Evolutionary conservation across 441 rosid genomes (phyloP).

Genomic region (Mallotus japonicus): DNA sequence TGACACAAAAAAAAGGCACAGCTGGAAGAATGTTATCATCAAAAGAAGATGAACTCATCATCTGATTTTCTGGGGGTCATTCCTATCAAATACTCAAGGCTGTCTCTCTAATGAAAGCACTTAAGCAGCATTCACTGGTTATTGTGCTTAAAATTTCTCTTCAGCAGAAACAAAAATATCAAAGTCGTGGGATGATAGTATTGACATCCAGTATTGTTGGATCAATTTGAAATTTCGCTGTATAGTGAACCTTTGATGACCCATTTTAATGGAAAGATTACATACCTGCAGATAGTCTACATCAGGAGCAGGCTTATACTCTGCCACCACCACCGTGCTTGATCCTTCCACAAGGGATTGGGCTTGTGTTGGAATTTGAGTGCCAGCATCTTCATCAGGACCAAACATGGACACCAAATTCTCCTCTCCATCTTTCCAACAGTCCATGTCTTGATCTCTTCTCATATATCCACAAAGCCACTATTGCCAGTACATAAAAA

Average conservation of each 20-base stretch:
- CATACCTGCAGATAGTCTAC: conserved; percentile 88
- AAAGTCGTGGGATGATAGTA: neutral
- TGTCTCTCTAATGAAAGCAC: neutral
- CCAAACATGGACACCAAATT: conserved; percentile 40
- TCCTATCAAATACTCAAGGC: neutral
- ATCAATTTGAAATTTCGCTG: neutral
- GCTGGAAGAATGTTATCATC: neutral
- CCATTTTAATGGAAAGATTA: conserved; percentile 13
- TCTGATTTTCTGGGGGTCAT: neutral
- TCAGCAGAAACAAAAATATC: too few relatives aligned
- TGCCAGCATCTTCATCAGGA: conserved; percentile 56
- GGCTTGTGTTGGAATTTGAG: conserved; percentile 61
- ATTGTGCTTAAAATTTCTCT: too few relatives aligned
- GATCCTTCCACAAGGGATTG: conserved; percentile 78
- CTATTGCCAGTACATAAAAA: conserved; percentile 72
- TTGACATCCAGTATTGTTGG: neutral
- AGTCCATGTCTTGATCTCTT: conserved; percentile 43
- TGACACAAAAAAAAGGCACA: neutral
- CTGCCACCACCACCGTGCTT: conserved; percentile 52
- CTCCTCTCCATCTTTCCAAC: conserved; percentile 44
- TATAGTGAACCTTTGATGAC: neutral
- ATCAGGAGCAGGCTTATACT: conserved; percentile 69
- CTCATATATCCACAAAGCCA: conserved; percentile 64
- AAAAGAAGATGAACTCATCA: neutral
- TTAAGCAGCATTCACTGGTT: neutral